These are phyloP conservation scores for Fusarium azukiicola DNA, from an alignment of 2,329 filamentous ascomycete species.

Conservation along the genomic window DNA sequence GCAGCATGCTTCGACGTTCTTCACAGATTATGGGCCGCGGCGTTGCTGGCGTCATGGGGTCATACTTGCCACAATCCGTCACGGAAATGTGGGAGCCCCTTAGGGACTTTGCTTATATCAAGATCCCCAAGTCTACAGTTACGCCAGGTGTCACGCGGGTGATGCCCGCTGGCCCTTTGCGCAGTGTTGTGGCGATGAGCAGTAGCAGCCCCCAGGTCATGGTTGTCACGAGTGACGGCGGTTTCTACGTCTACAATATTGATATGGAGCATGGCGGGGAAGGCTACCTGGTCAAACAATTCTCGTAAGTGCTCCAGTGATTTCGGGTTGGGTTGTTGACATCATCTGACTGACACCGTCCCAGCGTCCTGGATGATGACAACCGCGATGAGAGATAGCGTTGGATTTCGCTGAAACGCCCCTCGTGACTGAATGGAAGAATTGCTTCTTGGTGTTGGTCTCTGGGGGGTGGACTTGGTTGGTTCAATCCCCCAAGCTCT, in stretches of 20 bases:
- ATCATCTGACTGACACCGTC: constrained; percentile 23
- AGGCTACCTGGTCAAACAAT: constrained; percentile 94
- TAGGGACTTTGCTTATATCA: constrained; percentile 98
- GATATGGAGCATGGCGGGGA: constrained; percentile 97
- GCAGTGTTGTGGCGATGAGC: constrained; percentile 98
- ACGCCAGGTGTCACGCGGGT: constrained; percentile 43
- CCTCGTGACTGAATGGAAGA: not conserved
- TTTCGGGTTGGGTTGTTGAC: not conserved
- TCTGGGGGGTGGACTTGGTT: constrained; percentile 3
- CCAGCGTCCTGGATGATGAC: constrained; percentile 77
- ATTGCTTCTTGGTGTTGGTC: constrained; percentile 39
- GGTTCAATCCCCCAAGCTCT: constrained; percentile 19
- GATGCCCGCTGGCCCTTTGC: constrained; percentile 74
- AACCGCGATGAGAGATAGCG: constrained; percentile 69
- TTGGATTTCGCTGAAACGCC: not conserved
- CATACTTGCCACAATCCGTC: constrained; percentile 95
- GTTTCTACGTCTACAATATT: constrained; percentile 97
- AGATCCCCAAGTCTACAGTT: constrained; percentile 84
- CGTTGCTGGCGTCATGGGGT: constrained; percentile 93
- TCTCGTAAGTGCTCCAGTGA: constrained; percentile 83
- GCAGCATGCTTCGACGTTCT: constrained; percentile 95
- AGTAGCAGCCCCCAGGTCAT: constrained; percentile 97
- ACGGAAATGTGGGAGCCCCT: constrained; percentile 99
- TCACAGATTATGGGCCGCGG: constrained; percentile 96
- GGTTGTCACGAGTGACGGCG: constrained; percentile 98